These are phyloP conservation scores for Nigrospora osmanthi DNA, from an alignment of 2,329 filamentous ascomycete genomes.

Conservation along the genomic window DNA sequence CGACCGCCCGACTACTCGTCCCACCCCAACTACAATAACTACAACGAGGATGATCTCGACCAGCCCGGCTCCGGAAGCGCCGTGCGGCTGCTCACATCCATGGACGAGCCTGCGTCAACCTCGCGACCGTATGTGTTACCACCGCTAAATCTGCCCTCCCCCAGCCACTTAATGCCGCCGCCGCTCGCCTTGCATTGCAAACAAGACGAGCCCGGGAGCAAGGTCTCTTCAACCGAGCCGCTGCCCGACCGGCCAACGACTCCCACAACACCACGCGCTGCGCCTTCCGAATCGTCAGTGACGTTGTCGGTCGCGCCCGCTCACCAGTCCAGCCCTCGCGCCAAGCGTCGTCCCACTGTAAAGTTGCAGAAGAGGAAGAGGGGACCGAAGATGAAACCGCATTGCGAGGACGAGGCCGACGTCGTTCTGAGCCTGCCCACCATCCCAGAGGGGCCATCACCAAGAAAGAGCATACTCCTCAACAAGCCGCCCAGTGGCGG, in stretches of 20 bases:
- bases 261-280: too few species aligned
- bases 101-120: conserved; percentile 45
- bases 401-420: conserved; percentile 20
- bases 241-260: too few species aligned
- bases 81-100: conserved; percentile 54
- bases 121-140: conserved; percentile 46
- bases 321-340: too few species aligned
- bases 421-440: conserved; percentile 34
- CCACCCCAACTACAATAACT: conserved; percentile 3
- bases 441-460: conserved; percentile 43
- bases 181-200: conserved; percentile 15
- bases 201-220: not conserved
- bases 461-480: conserved; percentile 28
- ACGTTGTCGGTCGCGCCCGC: too few species aligned
- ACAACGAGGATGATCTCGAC: conserved; percentile 48
- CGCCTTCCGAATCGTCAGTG: too few species aligned
- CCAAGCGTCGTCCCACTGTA: conserved; percentile 28
- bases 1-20: conserved; percentile 1
- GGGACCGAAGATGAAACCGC: conserved; percentile 17
- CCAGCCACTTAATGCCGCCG: conserved; percentile 12
- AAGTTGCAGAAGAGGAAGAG: conserved; percentile 40
- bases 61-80: conserved; percentile 39
- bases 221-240: too few species aligned
- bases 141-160: conserved; percentile 11
- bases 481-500: conserved; percentile 14